Conservation (phyloP, 2,329 filamentous ascomycete genomes). For the Aspergillus sp. region DNA sequence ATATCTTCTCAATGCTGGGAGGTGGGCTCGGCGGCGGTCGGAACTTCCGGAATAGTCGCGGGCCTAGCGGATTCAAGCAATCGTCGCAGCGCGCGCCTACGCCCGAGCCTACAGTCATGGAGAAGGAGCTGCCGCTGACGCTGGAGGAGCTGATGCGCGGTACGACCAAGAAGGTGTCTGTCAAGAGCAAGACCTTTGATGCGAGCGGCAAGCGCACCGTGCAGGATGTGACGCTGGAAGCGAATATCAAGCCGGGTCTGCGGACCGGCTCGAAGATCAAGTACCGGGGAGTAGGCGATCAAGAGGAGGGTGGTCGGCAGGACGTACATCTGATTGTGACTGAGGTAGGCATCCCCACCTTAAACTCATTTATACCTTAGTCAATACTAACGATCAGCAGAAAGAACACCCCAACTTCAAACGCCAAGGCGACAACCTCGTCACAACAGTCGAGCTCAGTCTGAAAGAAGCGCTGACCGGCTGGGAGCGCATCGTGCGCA, state of each 20-base stretch:
- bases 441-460: conserved; percentile 74
- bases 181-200: conserved; percentile 95
- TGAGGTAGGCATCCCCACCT: conserved; percentile 65
- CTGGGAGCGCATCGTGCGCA: conserved; percentile 87
- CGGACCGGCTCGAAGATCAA: conserved; percentile 99
- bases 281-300: conserved; percentile 95
- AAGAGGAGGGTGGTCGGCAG: conserved; percentile 93
- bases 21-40: conserved; percentile 48
- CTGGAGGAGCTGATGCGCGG: conserved; percentile 89
- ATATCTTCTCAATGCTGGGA: conserved; percentile 56
- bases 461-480: conserved; percentile 94
- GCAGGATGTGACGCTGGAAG: conserved; percentile 87
- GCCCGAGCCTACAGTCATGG: conserved; percentile 87
- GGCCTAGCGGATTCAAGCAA: conserved; percentile 32
- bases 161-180: conserved; percentile 94
- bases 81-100: conserved; percentile 51
- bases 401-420: conserved; percentile 84
- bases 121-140: conserved; percentile 76
- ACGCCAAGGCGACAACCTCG: conserved; percentile 84
- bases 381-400: conserved; percentile 55
- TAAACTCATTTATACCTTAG: not conserved
- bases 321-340: conserved; percentile 93
- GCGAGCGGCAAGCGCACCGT: conserved; percentile 76
- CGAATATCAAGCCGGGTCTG: conserved; percentile 91
- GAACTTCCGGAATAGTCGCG: conserved; percentile 36